Percentiles rank a stretch among this genome's conserved stretches.
Conservation (phyloP, 768 basidiomycete genomes). For the Coprinopsis marcescibilis region DNA sequence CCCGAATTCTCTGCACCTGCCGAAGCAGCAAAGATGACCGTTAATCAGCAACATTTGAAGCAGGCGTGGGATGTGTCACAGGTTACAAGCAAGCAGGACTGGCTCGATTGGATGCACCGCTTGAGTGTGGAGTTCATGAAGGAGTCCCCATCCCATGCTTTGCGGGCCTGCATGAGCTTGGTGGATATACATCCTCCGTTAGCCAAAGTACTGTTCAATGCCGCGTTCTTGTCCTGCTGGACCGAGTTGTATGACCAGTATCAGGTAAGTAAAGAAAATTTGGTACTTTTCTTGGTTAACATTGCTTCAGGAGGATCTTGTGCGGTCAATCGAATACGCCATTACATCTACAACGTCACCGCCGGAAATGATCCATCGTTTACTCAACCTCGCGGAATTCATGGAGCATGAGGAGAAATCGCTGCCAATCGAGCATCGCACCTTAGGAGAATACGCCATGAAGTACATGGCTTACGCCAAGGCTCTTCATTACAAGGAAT, state of each 20-base stretch:
- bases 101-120: conserved; percentile 93
- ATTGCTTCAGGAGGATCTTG: conserved; percentile 77
- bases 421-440: conserved; percentile 88
- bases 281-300: neutral
- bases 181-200: conserved; percentile 89
- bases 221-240: conserved; percentile 98
- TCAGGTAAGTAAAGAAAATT: conserved; percentile 54
- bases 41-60: conserved; percentile 96
- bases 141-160: conserved; percentile 96
- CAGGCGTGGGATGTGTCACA: conserved; percentile 91
- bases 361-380: conserved; percentile 82
- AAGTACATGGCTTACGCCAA: conserved; percentile 95
- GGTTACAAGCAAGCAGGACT: conserved; percentile 76
- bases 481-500: conserved; percentile 96
- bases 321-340: conserved; percentile 81
- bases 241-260: conserved; percentile 92
- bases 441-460: conserved; percentile 90
- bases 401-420: conserved; percentile 99
- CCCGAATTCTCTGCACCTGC: conserved; percentile 78
- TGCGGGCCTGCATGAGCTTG: conserved; percentile 91
- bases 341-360: conserved; percentile 75
- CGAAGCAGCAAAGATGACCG: conserved; percentile 82
- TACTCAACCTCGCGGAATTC: conserved; percentile 94
- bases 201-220: conserved; percentile 94
- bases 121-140: conserved; percentile 96